phyloP scores from a whole-genome alignment of 306 rosid genomes.

The Pterocarpus santalinus region DNA sequence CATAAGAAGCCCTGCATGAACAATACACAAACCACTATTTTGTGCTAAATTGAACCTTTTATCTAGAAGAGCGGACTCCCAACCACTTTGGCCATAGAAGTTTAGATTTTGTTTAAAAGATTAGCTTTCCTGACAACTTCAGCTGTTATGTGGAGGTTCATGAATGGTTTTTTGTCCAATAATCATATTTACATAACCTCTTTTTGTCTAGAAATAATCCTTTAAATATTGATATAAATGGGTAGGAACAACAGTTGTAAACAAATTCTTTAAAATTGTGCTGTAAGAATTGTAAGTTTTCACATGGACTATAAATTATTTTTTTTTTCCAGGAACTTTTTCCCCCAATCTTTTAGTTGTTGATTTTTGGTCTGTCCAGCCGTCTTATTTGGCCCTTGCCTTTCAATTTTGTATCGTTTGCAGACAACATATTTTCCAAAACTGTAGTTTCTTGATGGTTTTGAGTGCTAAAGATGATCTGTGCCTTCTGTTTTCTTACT shows the following conservation, averaged over 20 bases:
- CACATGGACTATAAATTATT: not conserved
- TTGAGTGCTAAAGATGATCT: slow-evolving; percentile 23
- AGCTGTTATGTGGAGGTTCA: slow-evolving; percentile 1
- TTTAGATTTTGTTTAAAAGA: not conserved
- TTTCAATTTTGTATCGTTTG: slow-evolving; percentile 39
- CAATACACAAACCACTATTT: not conserved
- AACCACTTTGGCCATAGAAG: slow-evolving; percentile 9
- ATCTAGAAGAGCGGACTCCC: not conserved
- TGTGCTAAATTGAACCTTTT: slow-evolving; percentile 20
- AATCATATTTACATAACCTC: slow-evolving; percentile 12
- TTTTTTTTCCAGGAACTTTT: slow-evolving; percentile 2
- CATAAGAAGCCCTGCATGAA: slow-evolving; percentile 27
- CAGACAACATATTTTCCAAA: slow-evolving; percentile 39
- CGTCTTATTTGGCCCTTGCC: not conserved
- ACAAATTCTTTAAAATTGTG: slow-evolving; percentile 9
- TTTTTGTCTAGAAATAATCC: not conserved
- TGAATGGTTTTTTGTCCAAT: slow-evolving; percentile 8
- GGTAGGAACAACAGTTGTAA: not conserved
- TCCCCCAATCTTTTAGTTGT: slow-evolving; percentile 19
- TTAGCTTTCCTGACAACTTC: not conserved
- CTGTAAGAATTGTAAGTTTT: slow-evolving; percentile 27
- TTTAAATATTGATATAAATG: slow-evolving; percentile 6
- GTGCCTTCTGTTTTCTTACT: slow-evolving; percentile 30
- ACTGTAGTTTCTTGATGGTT: slow-evolving; percentile 32
- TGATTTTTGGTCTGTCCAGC: slow-evolving; percentile 5